Evolutionary conservation across 768 basidiomycete species (phyloP), one percentile per base, ranked within the genome.

Genomic region (Rhizopogon vulgaris): DNA sequence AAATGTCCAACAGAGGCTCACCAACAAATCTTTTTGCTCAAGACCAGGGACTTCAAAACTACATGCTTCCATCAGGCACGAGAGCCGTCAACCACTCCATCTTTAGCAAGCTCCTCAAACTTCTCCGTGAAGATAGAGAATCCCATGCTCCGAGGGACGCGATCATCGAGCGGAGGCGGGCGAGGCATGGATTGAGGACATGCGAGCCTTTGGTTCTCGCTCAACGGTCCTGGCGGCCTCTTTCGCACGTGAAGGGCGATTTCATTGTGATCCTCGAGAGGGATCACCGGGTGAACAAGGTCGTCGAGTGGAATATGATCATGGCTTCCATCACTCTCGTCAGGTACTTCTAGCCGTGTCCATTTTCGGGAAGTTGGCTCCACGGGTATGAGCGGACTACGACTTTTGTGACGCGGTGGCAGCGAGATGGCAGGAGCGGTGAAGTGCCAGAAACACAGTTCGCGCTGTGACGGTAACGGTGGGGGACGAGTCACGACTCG

Each of bases 281-380:
- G 28, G 4, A 15, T 41, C 30, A 6, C 53, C n/a, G 3, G 6
- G 8, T 40, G 37, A 18, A 53, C 34, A n/a, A 71, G 55, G 49
- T 67, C 51, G 5, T 59, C 56, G 27, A 73, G 60, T 22, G 48
- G 34, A 12, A 64, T 56, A 1, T 50, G 52, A 22, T 49, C 51
- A 11, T n/a, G 43, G 9, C 58, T 50, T 10, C 47, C 49, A 15
- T 54, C 54, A 14, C 63, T 63, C 2, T 48, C 52, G 27, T 61
- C 66, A 28, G 58, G 65, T 9, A 56, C 59, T 10, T 60, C 45
- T 53, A 70, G 48, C 38, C 63, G 57, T 38, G 59, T 66, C 70
- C 71, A 68, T 51, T 58, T 68, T 45, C 69, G 71, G 30, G 62
- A 53, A 34, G 62, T 38, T 3, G 49, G 28, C 47, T 53, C 58